phyloP scores from a whole-genome alignment of 345 rosid genomes.

The Rhodamnia rubescens region DNA sequence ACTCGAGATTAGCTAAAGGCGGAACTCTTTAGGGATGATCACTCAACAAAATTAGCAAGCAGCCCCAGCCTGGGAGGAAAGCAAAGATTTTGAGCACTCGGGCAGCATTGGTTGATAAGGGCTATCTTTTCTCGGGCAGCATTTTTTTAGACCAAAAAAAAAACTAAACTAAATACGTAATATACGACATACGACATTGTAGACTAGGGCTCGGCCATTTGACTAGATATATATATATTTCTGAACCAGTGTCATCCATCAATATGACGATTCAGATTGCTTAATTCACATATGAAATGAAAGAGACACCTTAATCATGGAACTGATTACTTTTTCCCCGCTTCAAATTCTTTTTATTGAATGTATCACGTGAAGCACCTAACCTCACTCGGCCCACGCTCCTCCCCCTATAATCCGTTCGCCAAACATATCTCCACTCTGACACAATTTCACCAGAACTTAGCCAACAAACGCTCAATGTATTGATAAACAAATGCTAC shows the following conservation, averaged over 20 bases:
- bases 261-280: not conserved
- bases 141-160: too few species aligned
- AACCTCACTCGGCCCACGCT: not conserved
- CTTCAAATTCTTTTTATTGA: not conserved
- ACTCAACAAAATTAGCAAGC: too few species aligned
- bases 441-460: not conserved
- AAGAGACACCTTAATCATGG: not conserved
- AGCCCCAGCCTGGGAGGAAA: too few species aligned
- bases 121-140: too few species aligned
- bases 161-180: too few species aligned
- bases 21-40: too few species aligned
- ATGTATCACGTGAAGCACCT: not conserved
- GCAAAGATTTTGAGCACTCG: too few species aligned
- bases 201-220: too few species aligned
- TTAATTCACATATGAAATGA: not conserved
- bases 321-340: not conserved
- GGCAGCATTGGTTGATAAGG: too few species aligned
- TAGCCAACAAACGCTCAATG: not conserved
- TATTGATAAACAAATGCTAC: not conserved
- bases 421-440: not conserved
- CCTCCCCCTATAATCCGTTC: not conserved
- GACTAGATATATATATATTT: too few species aligned
- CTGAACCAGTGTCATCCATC: not conserved
- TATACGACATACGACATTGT: too few species aligned
- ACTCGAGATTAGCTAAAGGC: too few species aligned